Evolutionary conservation across 805 yeast genomes (phyloP).

Genomic region (Cyberlindnera mrakii): DNA sequence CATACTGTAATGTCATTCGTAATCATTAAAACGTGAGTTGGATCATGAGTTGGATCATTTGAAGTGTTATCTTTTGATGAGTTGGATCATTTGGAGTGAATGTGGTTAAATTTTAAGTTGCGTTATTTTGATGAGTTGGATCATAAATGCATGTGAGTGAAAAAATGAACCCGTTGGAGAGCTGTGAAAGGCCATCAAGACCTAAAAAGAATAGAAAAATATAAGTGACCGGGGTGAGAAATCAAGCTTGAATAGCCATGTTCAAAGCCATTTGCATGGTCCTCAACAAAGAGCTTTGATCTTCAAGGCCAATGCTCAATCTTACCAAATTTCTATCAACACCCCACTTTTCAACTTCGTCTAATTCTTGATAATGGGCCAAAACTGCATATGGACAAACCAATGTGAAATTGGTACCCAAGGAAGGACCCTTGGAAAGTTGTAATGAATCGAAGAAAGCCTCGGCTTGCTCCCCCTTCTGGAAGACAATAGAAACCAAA

Average conservation of each 20-base stretch:
- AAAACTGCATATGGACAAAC: slow-evolving; percentile 87
- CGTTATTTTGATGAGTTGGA: background rate
- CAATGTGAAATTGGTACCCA: slow-evolving; percentile 84
- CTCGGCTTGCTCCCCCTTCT: slow-evolving; percentile 56
- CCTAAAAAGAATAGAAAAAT: no score
- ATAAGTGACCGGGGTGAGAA: background rate
- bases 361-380: slow-evolving; percentile 79
- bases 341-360: slow-evolving; percentile 75
- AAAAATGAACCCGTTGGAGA: background rate
- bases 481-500: slow-evolving; percentile 66
- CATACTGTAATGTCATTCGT: no score
- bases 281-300: slow-evolving; percentile 42
- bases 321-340: slow-evolving; percentile 74
- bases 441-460: slow-evolving; percentile 66
- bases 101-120: background rate
- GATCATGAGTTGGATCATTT: slow-evolving; percentile 2
- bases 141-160: background rate
- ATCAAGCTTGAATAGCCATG: slow-evolving; percentile 16
- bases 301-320: slow-evolving; percentile 83
- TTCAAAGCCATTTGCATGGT: slow-evolving; percentile 16
- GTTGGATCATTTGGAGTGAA: background rate
- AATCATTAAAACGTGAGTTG: background rate
- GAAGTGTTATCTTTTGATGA: background rate
- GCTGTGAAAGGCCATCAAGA: background rate
- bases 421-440: slow-evolving; percentile 82